Base-by-base conservation (phyloP, 148 eudicot species). In the Nyssa sinensis region DNA sequence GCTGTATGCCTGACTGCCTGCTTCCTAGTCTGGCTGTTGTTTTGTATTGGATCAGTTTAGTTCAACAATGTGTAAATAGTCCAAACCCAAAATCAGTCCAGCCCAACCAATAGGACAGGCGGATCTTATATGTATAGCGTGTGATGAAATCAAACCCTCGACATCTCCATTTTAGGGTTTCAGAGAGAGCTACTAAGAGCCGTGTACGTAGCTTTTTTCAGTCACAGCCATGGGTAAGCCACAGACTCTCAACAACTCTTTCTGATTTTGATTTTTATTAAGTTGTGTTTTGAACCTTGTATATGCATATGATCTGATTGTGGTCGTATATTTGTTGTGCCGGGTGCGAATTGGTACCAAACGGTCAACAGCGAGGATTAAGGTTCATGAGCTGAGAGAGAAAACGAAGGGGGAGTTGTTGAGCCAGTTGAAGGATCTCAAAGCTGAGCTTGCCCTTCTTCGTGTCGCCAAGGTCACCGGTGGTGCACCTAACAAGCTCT, bases 381-480 rank as follows among this genome's bases (percentile, higher is more conserved):
- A 91, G 91, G 92, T 88, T 25, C 96, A 91, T 27, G 96, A 91
- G 84, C 69, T 91, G 53, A 79, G 96, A 74, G 81, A 81, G 77
- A 91, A 88, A 71, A n/a, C 91, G 13, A 91, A 88, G 85, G 64
- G 76, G 0, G 93, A 91, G 4, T 76, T 91, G 73, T 32, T 74
- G 79, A 44, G 10, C 23, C 93, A 88, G 73, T 77, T 91, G 62
- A 85, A 87, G 88, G 96, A 91, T 60, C 81, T 87, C 30, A 88
- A 91, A 72, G 89, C 93, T 2, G 96, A 91, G 68, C 86, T 91
- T 24, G 72, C 96, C 27, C 91, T 88, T 39, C 91, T 91, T 30
- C 93, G 96, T 13, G 93, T 91, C 69, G 93, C 96, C 59, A 91
- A 91, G 79, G 93, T 91, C 78, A 91, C 96, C 30, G 96, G 96